These are phyloP conservation scores for Petunia secreta DNA, from an alignment of 257 asterid genomes.

Conservation along the genomic window DNA sequence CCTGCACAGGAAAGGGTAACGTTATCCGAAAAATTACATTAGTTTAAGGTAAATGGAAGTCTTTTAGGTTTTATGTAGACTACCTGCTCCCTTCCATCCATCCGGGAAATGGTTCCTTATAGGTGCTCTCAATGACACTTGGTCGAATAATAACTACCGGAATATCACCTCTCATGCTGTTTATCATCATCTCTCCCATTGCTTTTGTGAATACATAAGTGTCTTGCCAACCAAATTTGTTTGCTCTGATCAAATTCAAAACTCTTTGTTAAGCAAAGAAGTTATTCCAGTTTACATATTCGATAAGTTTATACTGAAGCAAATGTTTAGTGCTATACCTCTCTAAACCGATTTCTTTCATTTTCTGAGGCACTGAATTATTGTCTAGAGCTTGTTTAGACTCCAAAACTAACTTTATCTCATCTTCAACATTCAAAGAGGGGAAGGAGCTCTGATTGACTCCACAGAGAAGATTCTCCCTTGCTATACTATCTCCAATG, in stretches of 20 bases:
- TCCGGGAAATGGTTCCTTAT: conserved; percentile 93
- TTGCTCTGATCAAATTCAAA: conserved; percentile 61
- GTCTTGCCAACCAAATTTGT: conserved; percentile 98
- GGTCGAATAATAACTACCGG: conserved; percentile 92
- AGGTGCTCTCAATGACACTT: conserved; percentile 97
- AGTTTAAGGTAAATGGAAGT: conserved; percentile 2
- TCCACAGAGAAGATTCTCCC: conserved; percentile 46
- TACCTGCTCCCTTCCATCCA: conserved; percentile 99
- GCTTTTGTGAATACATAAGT: conserved; percentile 94
- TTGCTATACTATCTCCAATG: conserved; percentile 69
- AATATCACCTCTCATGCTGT: conserved; percentile 66
- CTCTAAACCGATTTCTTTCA: conserved; percentile 78
- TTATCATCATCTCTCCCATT: conserved; percentile 99
- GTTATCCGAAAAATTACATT: background rate
- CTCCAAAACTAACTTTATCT: conserved; percentile 66
- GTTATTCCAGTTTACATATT: no score
- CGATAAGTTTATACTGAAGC: background rate
- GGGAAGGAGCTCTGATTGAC: conserved; percentile 41
- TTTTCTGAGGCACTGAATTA: conserved; percentile 51
- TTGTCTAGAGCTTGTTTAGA: conserved; percentile 56
- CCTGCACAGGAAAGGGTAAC: conserved; percentile 44
- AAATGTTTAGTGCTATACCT: conserved; percentile 51
- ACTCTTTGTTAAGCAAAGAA: background rate
- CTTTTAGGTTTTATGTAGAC: background rate
- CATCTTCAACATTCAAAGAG: conserved; percentile 74